Evolutionary conservation across 2,329 filamentous ascomycete genomes (phyloP), one percentile per base, ranked within the genome.

Genomic region (Fusarium sambucinum): DNA sequence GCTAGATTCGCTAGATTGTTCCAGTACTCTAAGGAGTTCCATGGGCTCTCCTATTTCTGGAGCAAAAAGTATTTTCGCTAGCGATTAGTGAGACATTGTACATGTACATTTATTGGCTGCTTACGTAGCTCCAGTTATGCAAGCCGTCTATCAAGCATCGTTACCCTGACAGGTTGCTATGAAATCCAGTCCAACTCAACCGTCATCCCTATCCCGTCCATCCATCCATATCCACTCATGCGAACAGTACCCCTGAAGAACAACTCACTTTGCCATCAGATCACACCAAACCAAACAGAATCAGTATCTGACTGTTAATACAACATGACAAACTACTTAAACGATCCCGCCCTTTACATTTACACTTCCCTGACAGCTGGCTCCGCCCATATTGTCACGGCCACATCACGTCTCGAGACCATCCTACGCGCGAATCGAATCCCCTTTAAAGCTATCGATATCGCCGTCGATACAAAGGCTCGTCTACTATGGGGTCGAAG

Each of bases 301-400:
- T 23, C 37, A 45, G 27, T 21, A 52, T 37, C 50, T 59, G 44
- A 61, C 54, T 30, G n/a, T 42, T 40, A 48, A 48, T 57, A 23
- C 67, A 74, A 64, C 64, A 80, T 80, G 76, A 77, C 78, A 46
- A 80, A 83, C 54, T 86, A 83, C 77, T 83, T 83, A 70, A 85
- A 83, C 71, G 90, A 93, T 78, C 87, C 90, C 48, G 85, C 90
- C 29, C 89, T 99, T 66, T 99, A 96, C 83, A 91, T 99, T 74
- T 97, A 96, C 83, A 98, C 96, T 63, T 98, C 95, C 54, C 86
- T 99, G 57, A 98, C 96, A 21, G 93, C 96, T 61, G 96, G 96
- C 69, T 97, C 94, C 40, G 97, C 94, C 25, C 94, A 97, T 79
- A 97, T 98, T 78, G 90, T 98, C 76, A 98, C 96, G 40, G 96